Evolutionary conservation across 257 asterid species (phyloP).

Genomic region (Solanum neorickii): DNA sequence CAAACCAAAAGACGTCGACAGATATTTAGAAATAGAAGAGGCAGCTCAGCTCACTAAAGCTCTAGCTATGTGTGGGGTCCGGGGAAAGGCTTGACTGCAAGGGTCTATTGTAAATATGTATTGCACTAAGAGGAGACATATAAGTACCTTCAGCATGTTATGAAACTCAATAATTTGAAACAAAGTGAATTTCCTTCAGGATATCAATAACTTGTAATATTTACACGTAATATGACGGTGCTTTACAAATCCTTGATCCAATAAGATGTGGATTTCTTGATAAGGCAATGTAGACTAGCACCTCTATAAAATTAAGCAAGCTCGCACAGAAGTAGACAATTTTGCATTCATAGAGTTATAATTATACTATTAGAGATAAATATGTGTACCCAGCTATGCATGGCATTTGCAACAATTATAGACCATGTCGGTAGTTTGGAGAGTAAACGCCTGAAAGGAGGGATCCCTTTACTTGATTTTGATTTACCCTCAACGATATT

Average conservation of each 20-base stretch:
- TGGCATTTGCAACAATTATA: conserved; percentile 80
- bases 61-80: background rate
- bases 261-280: background rate
- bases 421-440: conserved; percentile 97
- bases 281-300: background rate
- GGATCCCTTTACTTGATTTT: conserved; percentile 39
- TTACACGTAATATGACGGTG: background rate
- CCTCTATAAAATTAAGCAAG: background rate
- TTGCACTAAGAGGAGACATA: background rate
- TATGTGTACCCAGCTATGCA: conserved; percentile 89
- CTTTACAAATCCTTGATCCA: background rate
- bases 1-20: background rate
- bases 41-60: background rate
- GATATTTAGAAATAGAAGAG: background rate
- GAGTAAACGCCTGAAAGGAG: conserved; percentile 80
- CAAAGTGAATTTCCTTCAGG: background rate
- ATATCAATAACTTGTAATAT: background rate
- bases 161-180: background rate
- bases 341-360: background rate
- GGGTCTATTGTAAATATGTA: background rate
- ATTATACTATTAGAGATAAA: background rate
- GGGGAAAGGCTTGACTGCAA: background rate
- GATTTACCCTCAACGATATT: conserved; percentile 22
- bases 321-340: background rate
- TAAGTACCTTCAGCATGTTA: background rate